phyloP scores from a whole-genome alignment of 768 basidiomycete genomes.

The Lentinula sp. region DNA sequence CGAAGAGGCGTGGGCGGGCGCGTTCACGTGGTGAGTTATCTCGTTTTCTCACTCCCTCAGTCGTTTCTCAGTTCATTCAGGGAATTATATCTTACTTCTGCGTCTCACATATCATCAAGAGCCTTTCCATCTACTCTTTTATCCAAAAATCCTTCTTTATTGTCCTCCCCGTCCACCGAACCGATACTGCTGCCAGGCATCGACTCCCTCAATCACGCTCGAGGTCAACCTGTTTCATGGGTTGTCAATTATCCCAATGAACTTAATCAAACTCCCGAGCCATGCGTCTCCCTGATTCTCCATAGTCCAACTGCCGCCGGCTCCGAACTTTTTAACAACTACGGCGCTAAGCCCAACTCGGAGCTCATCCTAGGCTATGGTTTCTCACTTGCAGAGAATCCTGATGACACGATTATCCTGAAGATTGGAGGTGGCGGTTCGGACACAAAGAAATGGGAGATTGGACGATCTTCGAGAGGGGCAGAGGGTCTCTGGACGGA shows the following conservation, averaged over 20 bases:
- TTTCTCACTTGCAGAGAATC: constrained; percentile 73
- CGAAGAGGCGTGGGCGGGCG: constrained; percentile 35
- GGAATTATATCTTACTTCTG: constrained; percentile 64
- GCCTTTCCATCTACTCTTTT: constrained; percentile 87
- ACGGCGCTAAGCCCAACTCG: constrained; percentile 86
- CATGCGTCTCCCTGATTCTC: constrained; percentile 57
- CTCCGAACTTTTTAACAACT: constrained; percentile 81
- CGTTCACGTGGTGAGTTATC: constrained; percentile 60
- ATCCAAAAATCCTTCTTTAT: constrained; percentile 45
- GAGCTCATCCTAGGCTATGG: constrained; percentile 92
- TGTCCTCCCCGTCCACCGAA: constrained; percentile 44
- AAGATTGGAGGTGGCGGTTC: constrained; percentile 52
- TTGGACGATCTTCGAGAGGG: constrained; percentile 51
- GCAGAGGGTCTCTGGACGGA: constrained; percentile 58
- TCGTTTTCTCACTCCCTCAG: neutral
- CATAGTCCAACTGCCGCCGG: constrained; percentile 36
- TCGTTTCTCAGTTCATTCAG: constrained; percentile 29
- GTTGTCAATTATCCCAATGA: constrained; percentile 38
- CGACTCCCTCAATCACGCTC: constrained; percentile 82
- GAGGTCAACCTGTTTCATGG: constrained; percentile 82
- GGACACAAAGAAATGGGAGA: constrained; percentile 48
- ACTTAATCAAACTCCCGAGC: constrained; percentile 10
- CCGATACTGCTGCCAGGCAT: constrained; percentile 85
- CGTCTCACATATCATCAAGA: constrained; percentile 80
- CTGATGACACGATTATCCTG: constrained; percentile 82